These are phyloP conservation scores for Pythium insidiosum DNA, from an alignment of 352 stramenopile species.

Conservation along the genomic window DNA sequence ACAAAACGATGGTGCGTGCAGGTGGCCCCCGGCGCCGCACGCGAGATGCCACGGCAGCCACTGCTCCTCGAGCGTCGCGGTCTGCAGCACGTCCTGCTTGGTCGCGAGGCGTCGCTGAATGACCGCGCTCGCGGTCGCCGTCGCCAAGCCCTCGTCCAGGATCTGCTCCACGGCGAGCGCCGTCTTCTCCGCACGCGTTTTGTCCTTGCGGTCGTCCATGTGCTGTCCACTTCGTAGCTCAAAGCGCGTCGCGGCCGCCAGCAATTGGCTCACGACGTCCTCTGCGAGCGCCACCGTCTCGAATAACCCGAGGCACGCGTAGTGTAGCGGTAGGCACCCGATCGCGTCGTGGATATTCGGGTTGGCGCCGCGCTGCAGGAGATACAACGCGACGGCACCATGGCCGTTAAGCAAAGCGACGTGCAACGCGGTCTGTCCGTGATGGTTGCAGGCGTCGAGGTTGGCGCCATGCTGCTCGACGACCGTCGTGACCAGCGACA, in stretches of 20 bases:
- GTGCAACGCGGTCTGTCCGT: constrained; percentile 62
- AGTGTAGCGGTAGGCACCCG: constrained; percentile 59
- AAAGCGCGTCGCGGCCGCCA: constrained; percentile 17
- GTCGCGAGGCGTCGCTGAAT: constrained; percentile 29
- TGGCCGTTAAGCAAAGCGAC: constrained; percentile 61
- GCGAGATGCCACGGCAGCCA: constrained; percentile 58
- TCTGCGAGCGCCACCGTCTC: constrained; percentile 15
- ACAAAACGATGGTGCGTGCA: constrained; percentile 19
- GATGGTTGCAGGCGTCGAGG: constrained; percentile 46
- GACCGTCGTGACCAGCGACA: constrained; percentile 18
- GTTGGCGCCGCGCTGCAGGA: constrained; percentile 41
- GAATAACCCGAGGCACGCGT: constrained; percentile 57
- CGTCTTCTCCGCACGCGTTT: constrained; percentile 32
- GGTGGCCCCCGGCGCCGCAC: constrained; percentile 40
- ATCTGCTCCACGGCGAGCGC: constrained; percentile 48
- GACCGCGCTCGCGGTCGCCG: constrained; percentile 20
- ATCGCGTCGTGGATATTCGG: constrained; percentile 46
- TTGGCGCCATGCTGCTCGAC: constrained; percentile 29
- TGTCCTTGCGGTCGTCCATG: constrained; percentile 50
- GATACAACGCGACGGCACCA: constrained; percentile 19
- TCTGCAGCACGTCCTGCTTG: constrained; percentile 22
- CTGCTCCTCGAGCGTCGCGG: constrained; percentile 9
- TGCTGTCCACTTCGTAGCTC: constrained; percentile 22
- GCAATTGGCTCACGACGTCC: constrained; percentile 23
- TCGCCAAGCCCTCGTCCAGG: constrained; percentile 31